Conservation (phyloP, 805 yeast genomes). For the Naumovozyma baii region DNA sequence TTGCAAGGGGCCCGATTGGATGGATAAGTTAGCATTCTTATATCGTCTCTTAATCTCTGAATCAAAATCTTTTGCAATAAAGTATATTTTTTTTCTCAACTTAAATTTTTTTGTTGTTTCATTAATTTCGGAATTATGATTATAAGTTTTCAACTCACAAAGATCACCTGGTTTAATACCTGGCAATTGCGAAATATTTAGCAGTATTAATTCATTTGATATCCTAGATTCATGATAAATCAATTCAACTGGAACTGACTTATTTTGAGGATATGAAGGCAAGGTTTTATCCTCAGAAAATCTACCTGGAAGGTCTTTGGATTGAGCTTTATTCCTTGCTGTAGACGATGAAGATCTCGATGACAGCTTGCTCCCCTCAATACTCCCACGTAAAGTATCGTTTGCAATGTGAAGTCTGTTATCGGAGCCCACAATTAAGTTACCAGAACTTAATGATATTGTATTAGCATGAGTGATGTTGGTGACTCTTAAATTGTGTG, state of each 20-base stretch:
- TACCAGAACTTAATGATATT: slow-evolving; percentile 21
- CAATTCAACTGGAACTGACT: slow-evolving; percentile 17
- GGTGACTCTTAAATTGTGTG: slow-evolving; percentile 3
- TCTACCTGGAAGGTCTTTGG: no score
- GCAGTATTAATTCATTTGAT: slow-evolving; percentile 47
- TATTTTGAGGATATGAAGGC: slow-evolving; percentile 4
- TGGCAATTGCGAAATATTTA: slow-evolving; percentile 51
- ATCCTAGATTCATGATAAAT: slow-evolving; percentile 57
- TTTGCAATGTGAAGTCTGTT: slow-evolving; percentile 3
- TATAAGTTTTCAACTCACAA: slow-evolving; percentile 54
- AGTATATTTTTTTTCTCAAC: slow-evolving; percentile 33
- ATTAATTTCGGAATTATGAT: slow-evolving; percentile 16
- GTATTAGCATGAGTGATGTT: slow-evolving; percentile 20
- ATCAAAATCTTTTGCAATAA: slow-evolving; percentile 34
- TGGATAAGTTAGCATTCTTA: slow-evolving; percentile 39
- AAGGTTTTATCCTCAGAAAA: not conserved
- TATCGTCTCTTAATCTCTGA: slow-evolving; percentile 23
- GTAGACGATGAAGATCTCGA: not conserved
- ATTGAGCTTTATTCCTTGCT: no score
- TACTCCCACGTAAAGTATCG: not conserved
- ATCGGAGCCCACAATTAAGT: slow-evolving; percentile 17
- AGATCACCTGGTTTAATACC: slow-evolving; percentile 66
- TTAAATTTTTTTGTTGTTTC: not conserved
- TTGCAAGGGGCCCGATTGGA: slow-evolving; percentile 52
- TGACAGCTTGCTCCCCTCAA: not conserved